A percentile compares a stretch with the other conserved stretches of the same genome.
phyloP scores from a whole-genome alignment of 2,329 filamentous ascomycete species.

The Diaporthe helianthi region DNA sequence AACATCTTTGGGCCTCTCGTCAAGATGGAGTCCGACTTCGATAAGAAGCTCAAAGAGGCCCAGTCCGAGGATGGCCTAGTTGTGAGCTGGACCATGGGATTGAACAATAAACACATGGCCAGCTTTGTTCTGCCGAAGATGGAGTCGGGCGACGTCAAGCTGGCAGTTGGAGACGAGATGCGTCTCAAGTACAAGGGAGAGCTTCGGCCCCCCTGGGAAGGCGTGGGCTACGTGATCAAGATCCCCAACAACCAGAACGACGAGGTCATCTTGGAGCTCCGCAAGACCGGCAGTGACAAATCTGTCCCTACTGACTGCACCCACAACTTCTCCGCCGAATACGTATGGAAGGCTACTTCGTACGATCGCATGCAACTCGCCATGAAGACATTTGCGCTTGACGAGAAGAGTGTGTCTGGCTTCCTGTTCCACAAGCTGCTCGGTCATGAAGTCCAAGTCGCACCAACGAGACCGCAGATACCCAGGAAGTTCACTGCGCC shows the following conservation, averaged over 20 bases:
- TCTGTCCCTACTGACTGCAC: conserved; percentile 95
- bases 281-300: conserved; percentile 95
- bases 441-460: conserved; percentile 91
- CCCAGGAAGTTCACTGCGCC: conserved; percentile 98
- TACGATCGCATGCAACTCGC: conserved; percentile 99
- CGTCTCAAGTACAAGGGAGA: conserved; percentile 95
- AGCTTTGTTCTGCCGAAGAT: conserved; percentile 97
- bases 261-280: conserved; percentile 93
- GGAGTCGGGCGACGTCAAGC: conserved; percentile 95
- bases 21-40: conserved; percentile 99
- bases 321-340: conserved; percentile 97
- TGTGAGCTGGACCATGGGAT: conserved; percentile 91
- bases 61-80: conserved; percentile 96
- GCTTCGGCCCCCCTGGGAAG: conserved; percentile 90
- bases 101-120: conserved; percentile 97
- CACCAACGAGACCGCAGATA: conserved; percentile 93
- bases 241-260: conserved; percentile 99
- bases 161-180: conserved; percentile 99
- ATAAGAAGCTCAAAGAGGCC: conserved; percentile 97
- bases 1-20: conserved; percentile 98
- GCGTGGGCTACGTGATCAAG: conserved; percentile 98
- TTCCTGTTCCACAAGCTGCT: conserved; percentile 98
- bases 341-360: conserved; percentile 99
- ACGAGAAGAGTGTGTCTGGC: conserved; percentile 97
- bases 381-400: conserved; percentile 98